These are phyloP conservation scores for Monocercomonoides exilis DNA, from an alignment of 78 protist species.

Conservation along the genomic window DNA sequence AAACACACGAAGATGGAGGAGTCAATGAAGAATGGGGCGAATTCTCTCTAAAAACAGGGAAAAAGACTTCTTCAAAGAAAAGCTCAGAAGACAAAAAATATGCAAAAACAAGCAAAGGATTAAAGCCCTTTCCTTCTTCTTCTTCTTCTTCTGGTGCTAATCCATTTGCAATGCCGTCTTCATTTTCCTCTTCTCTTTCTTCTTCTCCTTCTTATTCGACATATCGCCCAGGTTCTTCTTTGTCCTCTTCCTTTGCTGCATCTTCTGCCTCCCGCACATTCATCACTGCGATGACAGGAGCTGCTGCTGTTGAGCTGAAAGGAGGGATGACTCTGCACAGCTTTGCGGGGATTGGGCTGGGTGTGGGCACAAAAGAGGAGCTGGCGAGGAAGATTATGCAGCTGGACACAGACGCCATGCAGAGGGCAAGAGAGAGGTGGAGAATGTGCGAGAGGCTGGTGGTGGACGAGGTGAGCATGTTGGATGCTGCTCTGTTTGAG, in stretches of 20 bases:
- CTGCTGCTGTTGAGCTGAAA: conserved; percentile 21
- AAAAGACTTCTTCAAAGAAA: neutral
- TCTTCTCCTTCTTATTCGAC: too few species aligned
- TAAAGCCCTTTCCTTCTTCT: too few species aligned
- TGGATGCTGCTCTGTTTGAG: conserved; percentile 51
- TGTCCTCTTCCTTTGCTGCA: neutral
- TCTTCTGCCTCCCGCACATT: neutral
- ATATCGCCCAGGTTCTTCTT: neutral
- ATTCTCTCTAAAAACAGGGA: neutral
- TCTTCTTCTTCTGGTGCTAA: too few species aligned
- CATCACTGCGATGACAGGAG: conserved; percentile 52
- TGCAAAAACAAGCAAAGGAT: neutral
- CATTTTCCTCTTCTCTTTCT: too few species aligned
- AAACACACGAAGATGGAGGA: neutral
- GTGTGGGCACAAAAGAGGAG: neutral
- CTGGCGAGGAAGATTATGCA: neutral
- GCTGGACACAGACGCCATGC: neutral
- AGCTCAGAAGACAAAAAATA: neutral
- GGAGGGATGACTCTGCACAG: conserved; percentile 46
- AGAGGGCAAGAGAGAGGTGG: conserved; percentile 10
- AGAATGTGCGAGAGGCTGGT: conserved; percentile 19
- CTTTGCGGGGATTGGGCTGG: conserved; percentile 21
- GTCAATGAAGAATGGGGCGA: neutral
- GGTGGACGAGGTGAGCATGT: conserved; percentile 72
- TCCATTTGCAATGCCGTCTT: too few species aligned